These are phyloP conservation scores for Tricharina praecox DNA, from an alignment of 495 filamentous ascomycete species.

Conservation along the genomic window DNA sequence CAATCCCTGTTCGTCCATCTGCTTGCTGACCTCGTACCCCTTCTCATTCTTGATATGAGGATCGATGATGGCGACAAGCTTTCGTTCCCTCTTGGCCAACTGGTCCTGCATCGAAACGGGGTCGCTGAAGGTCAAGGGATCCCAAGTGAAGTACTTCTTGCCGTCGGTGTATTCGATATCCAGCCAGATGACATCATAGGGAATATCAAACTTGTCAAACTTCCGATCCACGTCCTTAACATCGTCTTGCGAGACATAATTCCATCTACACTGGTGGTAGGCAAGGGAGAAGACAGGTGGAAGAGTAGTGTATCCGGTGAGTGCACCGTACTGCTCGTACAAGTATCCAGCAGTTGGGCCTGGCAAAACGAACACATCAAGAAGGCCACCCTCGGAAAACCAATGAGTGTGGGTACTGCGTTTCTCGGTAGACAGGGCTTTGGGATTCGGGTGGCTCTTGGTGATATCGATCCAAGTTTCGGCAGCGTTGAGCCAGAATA, in stretches of 20 bases:
- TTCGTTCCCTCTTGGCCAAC: slow-evolving; percentile 63
- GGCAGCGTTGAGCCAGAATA: slow-evolving; percentile 97
- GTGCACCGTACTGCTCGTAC: slow-evolving; percentile 61
- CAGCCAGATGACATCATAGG: slow-evolving; percentile 97
- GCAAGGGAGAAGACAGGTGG: slow-evolving; percentile 81
- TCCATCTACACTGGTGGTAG: slow-evolving; percentile 97
- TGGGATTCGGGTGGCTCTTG: slow-evolving; percentile 67
- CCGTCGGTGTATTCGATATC: slow-evolving; percentile 93
- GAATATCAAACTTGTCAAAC: slow-evolving; percentile 85
- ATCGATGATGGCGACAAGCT: slow-evolving; percentile 88
- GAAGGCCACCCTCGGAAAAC: slow-evolving; percentile 78
- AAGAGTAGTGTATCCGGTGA: slow-evolving; percentile 86
- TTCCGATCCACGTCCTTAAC: slow-evolving; percentile 91
- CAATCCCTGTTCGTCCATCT: slow-evolving; percentile 66
- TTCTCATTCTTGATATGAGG: slow-evolving; percentile 91
- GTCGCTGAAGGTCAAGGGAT: slow-evolving; percentile 66
- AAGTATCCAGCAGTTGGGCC: slow-evolving; percentile 71
- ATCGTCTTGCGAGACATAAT: slow-evolving; percentile 92
- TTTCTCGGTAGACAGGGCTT: slow-evolving; percentile 53
- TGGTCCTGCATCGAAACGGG: slow-evolving; percentile 77
- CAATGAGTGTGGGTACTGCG: slow-evolving; percentile 81
- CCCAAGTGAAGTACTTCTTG: slow-evolving; percentile 97
- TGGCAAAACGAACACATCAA: slow-evolving; percentile 88
- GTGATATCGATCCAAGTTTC: slow-evolving; percentile 95
- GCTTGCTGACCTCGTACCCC: slow-evolving; percentile 55